These are phyloP conservation scores for Oryza officinalis DNA, from an alignment of 176 grass and related monocot species.

Conservation along the genomic window DNA sequence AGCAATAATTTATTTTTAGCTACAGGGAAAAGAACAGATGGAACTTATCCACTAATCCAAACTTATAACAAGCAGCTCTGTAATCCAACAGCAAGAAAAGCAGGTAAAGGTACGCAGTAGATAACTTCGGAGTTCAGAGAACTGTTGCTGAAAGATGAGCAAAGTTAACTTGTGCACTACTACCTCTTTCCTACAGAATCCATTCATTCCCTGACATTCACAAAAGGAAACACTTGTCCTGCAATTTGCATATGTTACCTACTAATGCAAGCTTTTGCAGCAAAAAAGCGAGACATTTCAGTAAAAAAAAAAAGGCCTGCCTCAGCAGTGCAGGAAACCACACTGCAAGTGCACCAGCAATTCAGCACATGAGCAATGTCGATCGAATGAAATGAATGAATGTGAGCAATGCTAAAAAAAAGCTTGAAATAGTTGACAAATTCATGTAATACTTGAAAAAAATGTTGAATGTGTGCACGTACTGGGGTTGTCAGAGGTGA, in stretches of 20 bases:
- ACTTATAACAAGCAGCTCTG: not conserved
- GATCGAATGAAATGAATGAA: not conserved
- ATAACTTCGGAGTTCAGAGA: not conserved
- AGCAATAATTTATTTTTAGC: not conserved
- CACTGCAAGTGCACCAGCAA: not conserved
- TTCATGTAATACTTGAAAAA: no score
- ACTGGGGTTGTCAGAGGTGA: constrained; percentile 83
- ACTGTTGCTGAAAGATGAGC: not conserved
- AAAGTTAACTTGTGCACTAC: not conserved
- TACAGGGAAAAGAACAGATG: not conserved
- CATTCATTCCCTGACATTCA: not conserved
- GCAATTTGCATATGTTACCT: not conserved
- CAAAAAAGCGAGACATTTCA: not conserved
- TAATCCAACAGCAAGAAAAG: not conserved
- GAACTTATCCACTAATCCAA: not conserved
- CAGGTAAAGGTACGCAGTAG: not conserved
- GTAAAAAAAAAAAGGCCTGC: not conserved
- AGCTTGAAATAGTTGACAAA: not conserved
- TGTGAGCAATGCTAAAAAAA: not conserved
- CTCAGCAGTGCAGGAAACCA: not conserved
- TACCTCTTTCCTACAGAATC: not conserved
- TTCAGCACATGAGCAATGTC: constrained; percentile 14
- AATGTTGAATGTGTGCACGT: constrained; percentile 13
- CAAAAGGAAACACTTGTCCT: not conserved
- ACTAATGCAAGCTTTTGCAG: not conserved